phyloP scores from a whole-genome alignment of 768 basidiomycete genomes.

The Termitomyces eurrhizus region DNA sequence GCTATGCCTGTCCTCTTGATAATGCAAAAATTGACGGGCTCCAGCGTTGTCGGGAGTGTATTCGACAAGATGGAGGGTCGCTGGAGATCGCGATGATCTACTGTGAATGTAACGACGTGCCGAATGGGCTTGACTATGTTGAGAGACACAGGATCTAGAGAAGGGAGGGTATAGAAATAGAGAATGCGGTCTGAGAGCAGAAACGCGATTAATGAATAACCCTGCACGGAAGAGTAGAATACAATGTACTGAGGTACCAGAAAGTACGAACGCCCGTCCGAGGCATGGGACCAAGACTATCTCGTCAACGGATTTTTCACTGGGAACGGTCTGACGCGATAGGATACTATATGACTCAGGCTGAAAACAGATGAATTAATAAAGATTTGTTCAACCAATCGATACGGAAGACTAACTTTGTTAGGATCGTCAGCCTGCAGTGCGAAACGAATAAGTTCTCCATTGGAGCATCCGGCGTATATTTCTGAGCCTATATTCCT shows the following conservation, averaged over 20 bases:
- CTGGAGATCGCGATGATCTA: slow-evolving; percentile 72
- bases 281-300: slow-evolving; percentile 78
- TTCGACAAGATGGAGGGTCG: slow-evolving; percentile 42
- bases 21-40: slow-evolving; percentile 67
- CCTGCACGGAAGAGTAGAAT: slow-evolving; percentile 5
- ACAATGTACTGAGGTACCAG: slow-evolving; percentile 45
- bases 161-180: slow-evolving; percentile 77
- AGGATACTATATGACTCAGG: slow-evolving; percentile 61
- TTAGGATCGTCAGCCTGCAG: slow-evolving; percentile 55
- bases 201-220: slow-evolving; percentile 4
- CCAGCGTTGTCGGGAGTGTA: slow-evolving; percentile 32
- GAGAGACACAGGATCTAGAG: slow-evolving; percentile 65
- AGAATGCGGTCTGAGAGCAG: slow-evolving; percentile 53
- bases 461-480: slow-evolving; percentile 83
- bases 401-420: slow-evolving; percentile 30
- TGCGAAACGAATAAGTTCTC: slow-evolving; percentile 77
- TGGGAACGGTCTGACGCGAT: slow-evolving; percentile 67
- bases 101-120: slow-evolving; percentile 74
- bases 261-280: slow-evolving; percentile 68
- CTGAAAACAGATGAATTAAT: slow-evolving; percentile 22
- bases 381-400: neutral
- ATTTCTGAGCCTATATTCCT: slow-evolving; percentile 65
- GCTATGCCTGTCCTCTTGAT: slow-evolving; percentile 65
- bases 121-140: slow-evolving; percentile 70
- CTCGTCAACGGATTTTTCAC: slow-evolving; percentile 70